These are phyloP conservation scores for Coniochaeta sp. DNA, from an alignment of 2,329 filamentous ascomycete species.

Conservation along the genomic window DNA sequence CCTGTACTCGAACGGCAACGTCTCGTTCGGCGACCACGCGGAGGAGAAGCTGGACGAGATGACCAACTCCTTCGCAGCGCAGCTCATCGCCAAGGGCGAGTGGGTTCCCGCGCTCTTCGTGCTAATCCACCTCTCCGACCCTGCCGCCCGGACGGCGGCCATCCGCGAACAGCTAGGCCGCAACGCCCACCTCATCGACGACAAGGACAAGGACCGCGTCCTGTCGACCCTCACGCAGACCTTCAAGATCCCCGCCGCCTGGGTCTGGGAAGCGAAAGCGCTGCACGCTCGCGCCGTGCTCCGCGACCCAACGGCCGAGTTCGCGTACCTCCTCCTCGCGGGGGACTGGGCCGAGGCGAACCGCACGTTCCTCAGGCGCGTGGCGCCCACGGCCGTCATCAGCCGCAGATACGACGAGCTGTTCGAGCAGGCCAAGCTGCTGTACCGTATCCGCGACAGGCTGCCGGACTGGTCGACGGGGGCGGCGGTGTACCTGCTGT, in stretches of 20 bases:
- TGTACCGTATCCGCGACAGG: constrained; percentile 61
- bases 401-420: constrained; percentile 71
- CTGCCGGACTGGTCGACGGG: constrained; percentile 72
- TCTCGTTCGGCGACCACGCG: constrained; percentile 45
- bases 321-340: constrained; percentile 73
- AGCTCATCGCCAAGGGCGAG: constrained; percentile 56
- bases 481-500: constrained; percentile 68
- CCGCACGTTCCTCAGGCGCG: constrained; percentile 68
- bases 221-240: constrained; percentile 48
- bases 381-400: constrained; percentile 77
- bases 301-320: constrained; percentile 63
- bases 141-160: constrained; percentile 54
- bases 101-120: constrained; percentile 71
- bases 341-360: constrained; percentile 75
- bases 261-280: constrained; percentile 86
- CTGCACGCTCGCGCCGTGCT: constrained; percentile 69
- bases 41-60: constrained; percentile 57
- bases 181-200: constrained; percentile 61
- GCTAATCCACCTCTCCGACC: constrained; percentile 64
- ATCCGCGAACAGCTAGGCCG: constrained; percentile 68
- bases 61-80: constrained; percentile 57
- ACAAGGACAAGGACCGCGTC: constrained; percentile 45
- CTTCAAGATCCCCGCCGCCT: constrained; percentile 64
- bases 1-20: constrained; percentile 42
- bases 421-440: constrained; percentile 43